Conservation (phyloP, 2,329 filamentous ascomycete genomes). For the Claviceps sorghi region DNA sequence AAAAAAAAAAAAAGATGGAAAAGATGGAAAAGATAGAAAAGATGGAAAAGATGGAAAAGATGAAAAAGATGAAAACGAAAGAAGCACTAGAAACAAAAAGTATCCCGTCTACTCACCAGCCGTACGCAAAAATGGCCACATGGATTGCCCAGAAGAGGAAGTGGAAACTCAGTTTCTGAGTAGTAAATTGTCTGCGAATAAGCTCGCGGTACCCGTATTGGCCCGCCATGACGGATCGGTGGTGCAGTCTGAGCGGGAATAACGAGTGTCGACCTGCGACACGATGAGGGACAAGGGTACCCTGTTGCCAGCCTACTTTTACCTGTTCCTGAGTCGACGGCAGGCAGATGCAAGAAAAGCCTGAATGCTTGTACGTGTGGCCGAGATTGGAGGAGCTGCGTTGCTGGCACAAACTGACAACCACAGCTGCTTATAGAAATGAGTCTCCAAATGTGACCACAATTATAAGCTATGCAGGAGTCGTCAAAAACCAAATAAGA, state of each 20-base stretch:
- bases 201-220: conserved; percentile 29
- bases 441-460: background rate
- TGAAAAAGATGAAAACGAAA: background rate
- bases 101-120: conserved; percentile 50
- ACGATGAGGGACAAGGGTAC: background rate
- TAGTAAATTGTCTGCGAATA: conserved; percentile 50
- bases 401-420: background rate
- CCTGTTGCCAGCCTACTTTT: background rate
- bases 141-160: conserved; percentile 69
- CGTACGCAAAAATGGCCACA: conserved; percentile 62
- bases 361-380: background rate
- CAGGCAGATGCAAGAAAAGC: background rate
- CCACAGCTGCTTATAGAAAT: background rate
- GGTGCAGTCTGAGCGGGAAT: conserved; percentile 9
- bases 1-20: no score
- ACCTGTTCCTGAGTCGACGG: background rate
- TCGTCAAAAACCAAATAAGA: background rate
- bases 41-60: background rate
- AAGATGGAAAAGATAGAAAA: background rate
- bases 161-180: conserved; percentile 64
- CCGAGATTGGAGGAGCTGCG: background rate
- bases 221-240: conserved; percentile 15
- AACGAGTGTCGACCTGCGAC: conserved; percentile 41
- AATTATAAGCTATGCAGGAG: background rate
- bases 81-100: background rate